Evolutionary conservation across 768 basidiomycete genomes (phyloP), one percentile per base, ranked within the genome.

Genomic region (Boletus rubropictus): DNA sequence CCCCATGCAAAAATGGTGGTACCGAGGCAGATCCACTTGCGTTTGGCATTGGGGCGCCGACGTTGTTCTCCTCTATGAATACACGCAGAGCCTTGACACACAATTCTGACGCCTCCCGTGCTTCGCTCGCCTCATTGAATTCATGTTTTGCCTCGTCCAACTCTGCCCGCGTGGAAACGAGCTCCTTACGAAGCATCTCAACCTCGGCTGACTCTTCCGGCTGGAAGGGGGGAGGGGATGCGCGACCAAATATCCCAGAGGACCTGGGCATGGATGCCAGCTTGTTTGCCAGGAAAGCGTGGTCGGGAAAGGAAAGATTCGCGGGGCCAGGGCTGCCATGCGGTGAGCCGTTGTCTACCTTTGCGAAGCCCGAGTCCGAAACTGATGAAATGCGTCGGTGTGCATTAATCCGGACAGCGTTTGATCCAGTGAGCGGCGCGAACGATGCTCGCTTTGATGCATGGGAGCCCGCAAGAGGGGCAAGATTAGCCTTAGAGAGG

Each of bases 41-140:
- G 34, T 46, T 51, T 15, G 60, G 29, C 12, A 54, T 48, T 24
- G 62, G 37, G 3, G 55, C 56, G 8, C 85, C 85, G 40, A 86
- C 72, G 47, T 81, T 80, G 61, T 84, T 81, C 53, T 88, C 81
- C 18, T 78, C 79, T 53, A 90, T 89, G 61, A 86, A 97, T 48
- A 82, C 84, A 31, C 92, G 76, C 35, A 98, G 71, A 0, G 86
- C 89, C 45, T 79, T 81, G 53, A 88, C 81, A 61, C 90, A 93
- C 1, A 78, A 78, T 54, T 97, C 92, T 29, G 86, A 89, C 4
- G 94, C 94, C 59, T 90, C 83, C 39, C 82, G 75, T 3, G 89
- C 90, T 65, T 97, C 94, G 51, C 79, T 83, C 1, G 82, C 75
- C 59, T 95, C 92, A 32, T 61, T 71, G 38, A 95, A 68, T 49